Evolutionary conservation across 306 rosid genomes (phyloP), one percentile per base, ranked within the genome.

Genomic region (Hippophae rhamnoides): DNA sequence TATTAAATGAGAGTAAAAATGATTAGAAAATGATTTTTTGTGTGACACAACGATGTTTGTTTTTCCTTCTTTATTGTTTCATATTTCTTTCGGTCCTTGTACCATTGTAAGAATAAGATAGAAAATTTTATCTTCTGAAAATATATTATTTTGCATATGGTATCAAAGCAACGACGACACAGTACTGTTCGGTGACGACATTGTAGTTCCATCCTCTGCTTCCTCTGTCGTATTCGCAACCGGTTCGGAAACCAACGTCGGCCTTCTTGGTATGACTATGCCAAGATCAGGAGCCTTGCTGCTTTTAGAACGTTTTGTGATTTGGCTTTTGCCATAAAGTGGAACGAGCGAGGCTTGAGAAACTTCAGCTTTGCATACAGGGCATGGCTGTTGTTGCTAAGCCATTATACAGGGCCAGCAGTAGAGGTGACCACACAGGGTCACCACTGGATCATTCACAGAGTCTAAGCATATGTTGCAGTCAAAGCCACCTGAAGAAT

Each of bases 381-480:
- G 95, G 71, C 96, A 92, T 5, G 56, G 83, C 14, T 70, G 74
- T 49, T 47, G 73, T 56, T 43, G 73, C 31, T 58, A 49, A 87
- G 81, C 98, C 98, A 92, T 63, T 13, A 92, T 72, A 87, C 98
- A 92, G 41, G 96, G 89, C 98, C 98, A 92, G 85, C 98, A 92
- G 69, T 72, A 92, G 69, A 92, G 92, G 66, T 87, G 98, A 18
- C 98, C 98, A 56, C 98, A 92, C 10, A 87, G 95, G n/a, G 96
- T 90, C 46, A 87, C 89, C 56, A 92, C 98, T 1, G 98, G 98
- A 52, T 92, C 98, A 53, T 74, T 87, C 67, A 87, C 92, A 13
- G 71, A 12, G 11, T 85, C 96, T 13, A 92, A 71, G 64, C 98
- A 92, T 64, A 92, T 92, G 84, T 82, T 92, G 87, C 98, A 92